These are phyloP conservation scores for Pseudocercospora ulei DNA, from an alignment of 2,329 filamentous ascomycete species.

Conservation along the genomic window DNA sequence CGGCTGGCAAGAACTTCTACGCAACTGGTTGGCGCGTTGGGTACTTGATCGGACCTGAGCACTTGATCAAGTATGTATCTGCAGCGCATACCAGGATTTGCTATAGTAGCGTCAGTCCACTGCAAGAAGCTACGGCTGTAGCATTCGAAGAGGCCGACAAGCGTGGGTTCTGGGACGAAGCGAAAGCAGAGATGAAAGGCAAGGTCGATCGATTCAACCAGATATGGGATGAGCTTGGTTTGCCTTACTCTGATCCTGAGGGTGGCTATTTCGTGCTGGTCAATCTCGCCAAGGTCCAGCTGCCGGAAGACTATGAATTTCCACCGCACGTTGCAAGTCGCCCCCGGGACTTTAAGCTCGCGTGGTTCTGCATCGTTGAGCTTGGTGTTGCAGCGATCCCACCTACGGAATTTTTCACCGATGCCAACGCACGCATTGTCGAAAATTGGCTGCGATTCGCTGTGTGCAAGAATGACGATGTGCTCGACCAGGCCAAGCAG, in stretches of 20 bases:
- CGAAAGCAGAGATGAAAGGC: background rate
- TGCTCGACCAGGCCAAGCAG: slow-evolving; percentile 48
- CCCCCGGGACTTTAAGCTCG: slow-evolving; percentile 85
- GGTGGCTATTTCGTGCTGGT: slow-evolving; percentile 96
- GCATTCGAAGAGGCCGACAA: slow-evolving; percentile 76
- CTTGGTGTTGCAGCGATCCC: slow-evolving; percentile 40
- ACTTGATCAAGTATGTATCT: slow-evolving; percentile 82
- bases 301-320: slow-evolving; percentile 78
- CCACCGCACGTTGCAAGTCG: slow-evolving; percentile 76
- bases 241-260: slow-evolving; percentile 76
- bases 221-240: slow-evolving; percentile 42
- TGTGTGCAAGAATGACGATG: slow-evolving; percentile 86
- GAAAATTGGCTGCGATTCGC: slow-evolving; percentile 93
- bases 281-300: slow-evolving; percentile 77
- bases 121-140: slow-evolving; percentile 89
- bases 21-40: slow-evolving; percentile 94
- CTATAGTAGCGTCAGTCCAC: slow-evolving; percentile 82
- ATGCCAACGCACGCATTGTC: slow-evolving; percentile 68
- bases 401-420: slow-evolving; percentile 93
- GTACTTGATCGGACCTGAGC: slow-evolving; percentile 80
- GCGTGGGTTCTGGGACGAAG: background rate
- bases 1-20: slow-evolving; percentile 96
- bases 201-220: slow-evolving; percentile 67
- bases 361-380: slow-evolving; percentile 39
- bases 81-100: slow-evolving; percentile 96